Evolutionary conservation across 352 stramenopile species (phyloP).

Genomic region (Blastocystis sp.): DNA sequence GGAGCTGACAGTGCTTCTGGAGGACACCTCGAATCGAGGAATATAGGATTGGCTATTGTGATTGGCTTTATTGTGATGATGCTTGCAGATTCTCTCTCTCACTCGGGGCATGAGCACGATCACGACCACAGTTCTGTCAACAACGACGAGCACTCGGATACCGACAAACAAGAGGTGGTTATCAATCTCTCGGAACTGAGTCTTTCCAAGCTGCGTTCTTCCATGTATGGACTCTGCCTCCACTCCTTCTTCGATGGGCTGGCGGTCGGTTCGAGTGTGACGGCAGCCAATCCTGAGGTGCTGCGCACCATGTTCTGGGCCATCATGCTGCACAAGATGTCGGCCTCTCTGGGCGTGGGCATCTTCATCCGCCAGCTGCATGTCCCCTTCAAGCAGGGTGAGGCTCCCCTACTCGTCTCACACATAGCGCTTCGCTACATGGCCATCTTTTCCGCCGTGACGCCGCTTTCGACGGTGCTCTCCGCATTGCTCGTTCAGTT

Average conservation of each 20-base stretch:
- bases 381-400: constrained; percentile 27
- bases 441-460: not conserved
- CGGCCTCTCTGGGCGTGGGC: constrained; percentile 23
- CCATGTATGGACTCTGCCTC: constrained; percentile 19
- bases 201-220: not conserved
- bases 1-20: not conserved
- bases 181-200: not conserved
- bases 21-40: constrained; percentile 19
- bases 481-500: not conserved
- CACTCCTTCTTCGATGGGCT: constrained; percentile 38
- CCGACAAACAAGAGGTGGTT: not conserved
- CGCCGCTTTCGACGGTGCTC: not conserved
- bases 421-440: not conserved
- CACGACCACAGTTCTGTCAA: not conserved
- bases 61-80: constrained; percentile 28
- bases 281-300: not conserved
- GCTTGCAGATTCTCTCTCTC: constrained; percentile 5
- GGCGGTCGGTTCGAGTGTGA: not conserved
- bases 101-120: not conserved
- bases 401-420: not conserved
- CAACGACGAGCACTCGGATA: not conserved
- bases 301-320: constrained; percentile 22
- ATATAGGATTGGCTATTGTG: constrained; percentile 43
- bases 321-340: constrained; percentile 26
- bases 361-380: constrained; percentile 42